Evolutionary conservation across 2,329 filamentous ascomycete genomes (phyloP).

Genomic region (Tolypocladium ovalisporum): DNA sequence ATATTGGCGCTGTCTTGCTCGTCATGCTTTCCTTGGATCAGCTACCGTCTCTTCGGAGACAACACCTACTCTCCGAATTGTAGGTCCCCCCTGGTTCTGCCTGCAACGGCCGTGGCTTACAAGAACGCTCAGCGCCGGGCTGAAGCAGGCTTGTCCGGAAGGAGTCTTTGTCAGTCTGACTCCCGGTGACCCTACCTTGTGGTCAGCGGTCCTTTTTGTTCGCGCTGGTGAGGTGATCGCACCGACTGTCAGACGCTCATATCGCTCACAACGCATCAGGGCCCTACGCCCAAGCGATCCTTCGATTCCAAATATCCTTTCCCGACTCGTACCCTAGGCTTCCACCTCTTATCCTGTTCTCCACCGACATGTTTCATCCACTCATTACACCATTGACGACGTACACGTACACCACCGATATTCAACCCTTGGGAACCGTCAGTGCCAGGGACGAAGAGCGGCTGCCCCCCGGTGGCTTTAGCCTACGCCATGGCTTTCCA

Average conservation of each 20-base stretch:
- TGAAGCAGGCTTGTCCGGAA: conserved; percentile 73
- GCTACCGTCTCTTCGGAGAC: conserved; percentile 52
- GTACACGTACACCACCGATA: conserved; percentile 79
- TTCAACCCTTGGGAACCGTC: conserved; percentile 64
- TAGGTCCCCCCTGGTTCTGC: too few relatives aligned
- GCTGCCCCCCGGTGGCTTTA: conserved; percentile 81
- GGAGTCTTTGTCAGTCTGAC: conserved; percentile 81
- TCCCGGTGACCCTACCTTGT: conserved; percentile 68
- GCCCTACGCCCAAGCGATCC: conserved; percentile 76
- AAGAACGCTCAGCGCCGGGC: conserved; percentile 48
- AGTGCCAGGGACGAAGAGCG: conserved; percentile 76
- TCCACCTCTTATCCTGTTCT: conserved; percentile 78
- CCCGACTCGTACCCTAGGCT: conserved; percentile 67
- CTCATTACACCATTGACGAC: conserved; percentile 88
- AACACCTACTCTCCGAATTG: conserved; percentile 77
- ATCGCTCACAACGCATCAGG: conserved; percentile 37
- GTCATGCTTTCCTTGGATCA: conserved; percentile 21
- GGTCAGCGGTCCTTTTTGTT: conserved; percentile 88
- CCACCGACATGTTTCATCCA: conserved; percentile 90
- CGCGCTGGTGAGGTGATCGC: conserved; percentile 55
- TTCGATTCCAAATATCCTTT: conserved; percentile 86
- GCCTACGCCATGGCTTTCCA: conserved; percentile 80
- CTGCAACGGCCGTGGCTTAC: too few relatives aligned
- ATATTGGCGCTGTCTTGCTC: not conserved
- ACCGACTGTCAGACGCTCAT: not conserved